phyloP scores from a whole-genome alignment of 495 filamentous ascomycete species.

The Penicillium mononematosum region DNA sequence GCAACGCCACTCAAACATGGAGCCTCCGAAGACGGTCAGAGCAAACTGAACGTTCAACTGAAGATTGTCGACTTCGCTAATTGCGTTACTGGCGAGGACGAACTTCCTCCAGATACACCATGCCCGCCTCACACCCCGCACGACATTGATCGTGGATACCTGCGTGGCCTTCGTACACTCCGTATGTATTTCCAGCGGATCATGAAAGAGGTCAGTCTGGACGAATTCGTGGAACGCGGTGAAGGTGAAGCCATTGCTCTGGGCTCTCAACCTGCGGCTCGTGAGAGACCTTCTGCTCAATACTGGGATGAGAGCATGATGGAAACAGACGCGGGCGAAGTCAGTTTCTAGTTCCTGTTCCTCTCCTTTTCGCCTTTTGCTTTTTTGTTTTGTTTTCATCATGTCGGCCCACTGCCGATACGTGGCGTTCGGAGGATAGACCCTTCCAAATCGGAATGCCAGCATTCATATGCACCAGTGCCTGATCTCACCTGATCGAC shows the following conservation, averaged over 20 bases:
- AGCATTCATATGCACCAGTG: slow-evolving; percentile 13
- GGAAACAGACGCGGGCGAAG: slow-evolving; percentile 47
- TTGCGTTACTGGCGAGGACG: slow-evolving; percentile 85
- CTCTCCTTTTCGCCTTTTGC: background rate
- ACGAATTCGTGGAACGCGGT: slow-evolving; percentile 52
- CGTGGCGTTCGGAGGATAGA: slow-evolving; percentile 23
- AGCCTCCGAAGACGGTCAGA: slow-evolving; percentile 45
- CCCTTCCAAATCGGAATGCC: slow-evolving; percentile 9
- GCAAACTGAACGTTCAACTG: slow-evolving; percentile 63
- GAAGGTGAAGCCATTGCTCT: slow-evolving; percentile 47
- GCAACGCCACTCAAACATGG: slow-evolving; percentile 25
- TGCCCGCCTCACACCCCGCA: slow-evolving; percentile 81
- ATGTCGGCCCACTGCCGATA: slow-evolving; percentile 8
- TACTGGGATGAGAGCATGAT: slow-evolving; percentile 46
- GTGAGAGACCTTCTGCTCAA: slow-evolving; percentile 33
- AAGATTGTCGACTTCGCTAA: slow-evolving; percentile 99
- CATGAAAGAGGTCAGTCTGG: slow-evolving; percentile 69
- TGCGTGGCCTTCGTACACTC: slow-evolving; percentile 78
- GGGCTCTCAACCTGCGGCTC: slow-evolving; percentile 29
- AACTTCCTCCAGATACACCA: slow-evolving; percentile 55
- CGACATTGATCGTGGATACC: slow-evolving; percentile 83
- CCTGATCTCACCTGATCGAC: slow-evolving; percentile 12
- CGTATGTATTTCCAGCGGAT: slow-evolving; percentile 85
- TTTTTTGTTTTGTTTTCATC: slow-evolving; percentile 11
- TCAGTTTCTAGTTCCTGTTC: slow-evolving; percentile 38